Conservation (phyloP, 2,329 filamentous ascomycete genomes). For the Ambrosiella beaveri region DNA sequence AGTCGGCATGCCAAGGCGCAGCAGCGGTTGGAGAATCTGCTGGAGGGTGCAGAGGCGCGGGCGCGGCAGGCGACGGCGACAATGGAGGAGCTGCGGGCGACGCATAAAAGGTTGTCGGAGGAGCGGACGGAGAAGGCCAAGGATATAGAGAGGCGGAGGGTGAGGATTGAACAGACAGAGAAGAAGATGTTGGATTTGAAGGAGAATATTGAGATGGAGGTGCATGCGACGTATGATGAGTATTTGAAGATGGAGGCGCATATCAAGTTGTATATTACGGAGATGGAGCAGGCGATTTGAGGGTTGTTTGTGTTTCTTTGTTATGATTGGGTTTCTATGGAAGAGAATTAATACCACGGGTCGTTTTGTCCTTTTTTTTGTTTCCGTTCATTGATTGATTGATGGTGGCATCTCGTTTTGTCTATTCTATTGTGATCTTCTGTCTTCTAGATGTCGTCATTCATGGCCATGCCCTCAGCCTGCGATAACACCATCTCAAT, state of each 20-base stretch:
- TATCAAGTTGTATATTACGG: slow-evolving; percentile 92
- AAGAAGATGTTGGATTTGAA: slow-evolving; percentile 99
- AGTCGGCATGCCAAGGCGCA: slow-evolving; percentile 74
- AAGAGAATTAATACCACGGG: background rate
- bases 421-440: background rate
- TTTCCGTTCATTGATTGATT: slow-evolving; percentile 1
- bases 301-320: background rate
- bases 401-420: slow-evolving; percentile 1
- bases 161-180: slow-evolving; percentile 95
- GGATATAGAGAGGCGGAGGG: slow-evolving; percentile 78
- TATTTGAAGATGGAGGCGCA: slow-evolving; percentile 96
- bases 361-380: slow-evolving; percentile 5
- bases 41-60: slow-evolving; percentile 65
- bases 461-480: background rate
- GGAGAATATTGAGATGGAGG: slow-evolving; percentile 90
- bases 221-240: slow-evolving; percentile 77
- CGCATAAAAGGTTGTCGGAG: slow-evolving; percentile 66
- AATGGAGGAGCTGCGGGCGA: slow-evolving; percentile 73
- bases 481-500: slow-evolving; percentile 4
- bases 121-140: slow-evolving; percentile 74
- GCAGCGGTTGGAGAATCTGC: slow-evolving; percentile 69
- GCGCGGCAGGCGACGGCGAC: slow-evolving; percentile 63
- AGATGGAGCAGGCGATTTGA: slow-evolving; percentile 82
- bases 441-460: background rate
- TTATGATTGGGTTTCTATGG: background rate